Evolutionary conservation across 2,329 filamentous ascomycete species (phyloP), one percentile per base, ranked within the genome.

Genomic region (Harringtonia lauricola): DNA sequence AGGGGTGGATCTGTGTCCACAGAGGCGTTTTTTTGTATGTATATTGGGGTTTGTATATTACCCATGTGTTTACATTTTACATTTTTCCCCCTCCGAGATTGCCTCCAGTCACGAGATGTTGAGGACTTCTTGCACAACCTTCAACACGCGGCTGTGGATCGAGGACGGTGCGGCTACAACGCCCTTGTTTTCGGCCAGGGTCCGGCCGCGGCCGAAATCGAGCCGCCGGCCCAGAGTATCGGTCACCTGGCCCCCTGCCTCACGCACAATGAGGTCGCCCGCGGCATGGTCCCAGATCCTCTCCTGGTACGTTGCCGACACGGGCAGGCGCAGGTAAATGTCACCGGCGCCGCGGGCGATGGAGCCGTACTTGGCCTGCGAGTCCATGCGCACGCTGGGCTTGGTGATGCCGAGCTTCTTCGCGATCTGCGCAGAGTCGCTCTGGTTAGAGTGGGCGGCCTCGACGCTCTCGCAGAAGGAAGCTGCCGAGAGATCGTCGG

Each of bases 231-330:
- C 92, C 49, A 83, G 73, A 34, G 88, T 83, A 64, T 98, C 94
- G 1, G 88, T 94, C 43, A 98, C 90, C 57, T 84, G 71, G 39
- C 92, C 94, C 41, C 92, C 92, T 3, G 92, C 88, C 66, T 98
- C 94, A 45, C 89, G 75, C 34, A 96, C 92, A 52, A 98, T 89
- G 47, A 98, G 67, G 56, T 95, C 89, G 34, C 92, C 92, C 13
- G 90, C 92, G 17, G 92, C 92, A 62, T 98, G 92, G 60, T 98
- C 92, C 92, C 92, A 98, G 54, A 98, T 98, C 77, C 98, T 98
- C 73, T 98, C 92, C 62, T 94, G 80, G 67, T 98, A 98, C 43
- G 83, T 81, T 60, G 78, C 84, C 47, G 58, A 61, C 6, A 86
- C 83, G 4, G 92, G 92, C 46, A 98, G 68, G 43, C 94, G 78